Conservation (phyloP, 1,284 basidiomycete genomes). For the Cerioporus squamosus region DNA sequence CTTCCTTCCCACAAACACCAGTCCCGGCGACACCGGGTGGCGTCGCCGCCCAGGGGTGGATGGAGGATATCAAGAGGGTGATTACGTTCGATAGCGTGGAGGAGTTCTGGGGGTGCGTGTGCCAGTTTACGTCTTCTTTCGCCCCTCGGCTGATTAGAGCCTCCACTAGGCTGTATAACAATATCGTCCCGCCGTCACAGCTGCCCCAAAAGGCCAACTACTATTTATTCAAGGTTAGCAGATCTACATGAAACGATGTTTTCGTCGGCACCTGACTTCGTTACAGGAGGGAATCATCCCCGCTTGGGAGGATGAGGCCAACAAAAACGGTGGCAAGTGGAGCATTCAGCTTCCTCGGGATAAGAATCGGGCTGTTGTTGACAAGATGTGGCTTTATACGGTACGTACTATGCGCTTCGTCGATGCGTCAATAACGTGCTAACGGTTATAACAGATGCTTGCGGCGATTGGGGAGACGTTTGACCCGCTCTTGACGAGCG, state of each 20-base stretch:
- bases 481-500: conserved; percentile 75
- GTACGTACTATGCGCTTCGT: conserved; percentile 42
- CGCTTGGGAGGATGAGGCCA: conserved; percentile 96
- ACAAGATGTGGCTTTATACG: conserved; percentile 98
- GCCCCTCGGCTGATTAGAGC: neutral
- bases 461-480: conserved; percentile 97
- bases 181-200: conserved; percentile 95
- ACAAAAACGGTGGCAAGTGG: conserved; percentile 98
- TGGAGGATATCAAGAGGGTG: conserved; percentile 96
- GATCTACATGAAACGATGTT: too few species aligned
- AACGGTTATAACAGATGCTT: conserved; percentile 73
- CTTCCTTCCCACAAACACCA: conserved; percentile 79
- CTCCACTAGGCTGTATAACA: conserved; percentile 84
- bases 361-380: conserved; percentile 85
- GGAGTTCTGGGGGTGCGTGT: conserved; percentile 92
- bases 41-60: conserved; percentile 81
- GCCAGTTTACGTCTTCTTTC: conserved; percentile 1
- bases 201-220: conserved; percentile 97
- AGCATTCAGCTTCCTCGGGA: conserved; percentile 96
- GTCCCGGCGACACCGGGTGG: conserved; percentile 67
- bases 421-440: neutral
- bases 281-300: conserved; percentile 90
- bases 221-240: conserved; percentile 91
- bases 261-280: neutral
- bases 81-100: conserved; percentile 94